These are phyloP conservation scores for Lasiodiplodia hormozganensis DNA, from an alignment of 2,329 filamentous ascomycete genomes.

Conservation along the genomic window DNA sequence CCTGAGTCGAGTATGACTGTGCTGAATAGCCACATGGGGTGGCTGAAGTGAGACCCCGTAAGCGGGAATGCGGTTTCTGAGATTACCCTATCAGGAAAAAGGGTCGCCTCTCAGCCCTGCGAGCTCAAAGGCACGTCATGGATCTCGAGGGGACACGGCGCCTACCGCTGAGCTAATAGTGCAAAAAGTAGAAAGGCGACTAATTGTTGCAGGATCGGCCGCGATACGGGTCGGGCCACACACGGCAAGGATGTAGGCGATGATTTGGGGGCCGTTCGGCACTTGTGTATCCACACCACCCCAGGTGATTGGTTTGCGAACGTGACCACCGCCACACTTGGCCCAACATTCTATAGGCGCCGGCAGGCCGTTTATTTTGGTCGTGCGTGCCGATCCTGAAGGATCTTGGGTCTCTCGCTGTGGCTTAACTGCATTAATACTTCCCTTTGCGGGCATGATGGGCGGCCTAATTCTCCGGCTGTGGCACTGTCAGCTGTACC, in stretches of 20 bases:
- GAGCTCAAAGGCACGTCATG: too few relatives aligned
- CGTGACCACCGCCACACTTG: conserved; percentile 14
- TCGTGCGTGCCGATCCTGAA: conserved; percentile 1
- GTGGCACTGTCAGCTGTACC: background rate
- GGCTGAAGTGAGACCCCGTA: conserved; percentile 10
- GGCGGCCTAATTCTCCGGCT: background rate
- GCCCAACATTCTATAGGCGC: conserved; percentile 9
- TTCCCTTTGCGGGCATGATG: background rate
- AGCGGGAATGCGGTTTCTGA: background rate
- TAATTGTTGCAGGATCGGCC: background rate
- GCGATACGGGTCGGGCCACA: background rate
- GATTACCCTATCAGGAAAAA: background rate
- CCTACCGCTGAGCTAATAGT: conserved; percentile 14
- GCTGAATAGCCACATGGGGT: background rate
- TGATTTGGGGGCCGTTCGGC: background rate
- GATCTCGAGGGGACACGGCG: background rate
- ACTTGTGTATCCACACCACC: background rate
- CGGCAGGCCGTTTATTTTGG: conserved; percentile 6
- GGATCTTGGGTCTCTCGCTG: background rate
- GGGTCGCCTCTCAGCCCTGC: background rate
- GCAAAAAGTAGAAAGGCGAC: background rate
- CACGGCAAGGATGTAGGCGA: background rate
- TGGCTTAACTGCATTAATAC: conserved; percentile 9
- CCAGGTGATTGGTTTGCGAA: background rate
- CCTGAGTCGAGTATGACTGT: conserved; percentile 15